Evolutionary conservation across 2,329 filamentous ascomycete species (phyloP).

Genomic region (Talaromyces albobiverticillius): DNA sequence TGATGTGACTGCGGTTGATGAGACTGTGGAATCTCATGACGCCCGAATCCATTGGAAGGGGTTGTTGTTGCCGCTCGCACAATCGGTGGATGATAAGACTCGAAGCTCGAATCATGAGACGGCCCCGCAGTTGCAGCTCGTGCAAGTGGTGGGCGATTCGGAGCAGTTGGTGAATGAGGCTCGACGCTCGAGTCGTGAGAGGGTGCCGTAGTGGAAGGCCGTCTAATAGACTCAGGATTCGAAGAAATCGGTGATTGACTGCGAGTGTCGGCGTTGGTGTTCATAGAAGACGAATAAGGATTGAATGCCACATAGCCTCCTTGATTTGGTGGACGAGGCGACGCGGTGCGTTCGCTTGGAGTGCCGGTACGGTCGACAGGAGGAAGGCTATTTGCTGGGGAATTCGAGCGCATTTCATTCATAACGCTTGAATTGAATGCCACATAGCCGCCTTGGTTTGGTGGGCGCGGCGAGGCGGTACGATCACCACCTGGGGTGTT

Average conservation of each 20-base stretch:
- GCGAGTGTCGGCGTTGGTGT: neutral
- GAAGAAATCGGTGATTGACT: neutral
- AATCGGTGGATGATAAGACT: slow-evolving; percentile 7
- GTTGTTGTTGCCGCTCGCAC: slow-evolving; percentile 12
- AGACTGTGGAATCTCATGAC: neutral
- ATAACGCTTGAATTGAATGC: slow-evolving; percentile 15
- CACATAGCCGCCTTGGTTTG: slow-evolving; percentile 11
- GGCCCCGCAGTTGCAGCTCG: slow-evolving; percentile 10
- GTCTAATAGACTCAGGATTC: neutral
- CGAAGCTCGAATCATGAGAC: neutral
- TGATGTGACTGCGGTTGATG: neutral
- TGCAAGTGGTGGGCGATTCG: neutral
- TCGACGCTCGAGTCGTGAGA: neutral
- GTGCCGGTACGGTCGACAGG: slow-evolving; percentile 10
- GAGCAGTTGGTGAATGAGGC: neutral
- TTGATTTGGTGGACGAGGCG: slow-evolving; percentile 11
- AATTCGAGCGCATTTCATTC: slow-evolving; percentile 10
- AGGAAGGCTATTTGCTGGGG: slow-evolving; percentile 13
- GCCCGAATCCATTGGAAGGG: slow-evolving; percentile 11
- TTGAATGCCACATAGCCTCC: slow-evolving; percentile 15
- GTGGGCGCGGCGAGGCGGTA: slow-evolving; percentile 11
- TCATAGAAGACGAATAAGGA: slow-evolving; percentile 8
- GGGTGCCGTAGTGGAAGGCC: slow-evolving; percentile 2
- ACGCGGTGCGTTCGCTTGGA: slow-evolving; percentile 8
- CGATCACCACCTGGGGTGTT: slow-evolving; percentile 2